Conservation (phyloP, 192 early-diverging fungal species). For the Jimgerdemannia lactiflua region DNA sequence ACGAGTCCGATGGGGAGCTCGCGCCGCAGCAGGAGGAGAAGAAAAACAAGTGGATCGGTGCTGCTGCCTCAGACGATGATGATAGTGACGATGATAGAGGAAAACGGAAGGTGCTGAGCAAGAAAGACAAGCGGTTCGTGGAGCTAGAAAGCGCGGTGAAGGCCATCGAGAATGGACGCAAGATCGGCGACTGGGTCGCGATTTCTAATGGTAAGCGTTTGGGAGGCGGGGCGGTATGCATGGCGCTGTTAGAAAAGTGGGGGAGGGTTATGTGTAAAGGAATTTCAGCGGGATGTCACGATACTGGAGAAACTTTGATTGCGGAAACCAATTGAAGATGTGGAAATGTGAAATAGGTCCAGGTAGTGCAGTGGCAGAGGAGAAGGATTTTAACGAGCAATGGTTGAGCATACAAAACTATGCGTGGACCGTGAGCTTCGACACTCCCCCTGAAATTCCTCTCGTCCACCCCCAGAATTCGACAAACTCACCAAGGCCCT, state of each 20-base stretch:
- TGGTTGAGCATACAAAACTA: neutral
- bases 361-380: neutral
- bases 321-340: too few relatives aligned
- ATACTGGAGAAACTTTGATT: too few relatives aligned
- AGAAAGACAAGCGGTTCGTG: conserved; percentile 85
- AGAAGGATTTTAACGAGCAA: too few relatives aligned
- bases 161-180: conserved; percentile 68
- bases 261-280: too few relatives aligned
- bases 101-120: conserved; percentile 75
- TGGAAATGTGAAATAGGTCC: neutral
- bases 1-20: conserved; percentile 47
- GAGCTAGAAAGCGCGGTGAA: conserved; percentile 70
- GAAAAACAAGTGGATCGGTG: conserved; percentile 36
- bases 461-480: conserved; percentile 62
- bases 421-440: too few relatives aligned
- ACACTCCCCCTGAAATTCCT: conserved; percentile 4
- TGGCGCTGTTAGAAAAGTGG: too few relatives aligned
- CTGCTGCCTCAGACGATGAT: conserved; percentile 48
- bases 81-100: conserved; percentile 65
- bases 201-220: conserved; percentile 63
- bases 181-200: conserved; percentile 89
- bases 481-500: conserved; percentile 76
- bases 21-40: conserved; percentile 21
- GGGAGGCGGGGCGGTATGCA: too few relatives aligned
- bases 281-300: too few relatives aligned